Percentiles rank a stretch among this genome's conserved stretches.
phyloP scores from a whole-genome alignment of 768 basidiomycete species.

The Pleurotus cornucopiae region DNA sequence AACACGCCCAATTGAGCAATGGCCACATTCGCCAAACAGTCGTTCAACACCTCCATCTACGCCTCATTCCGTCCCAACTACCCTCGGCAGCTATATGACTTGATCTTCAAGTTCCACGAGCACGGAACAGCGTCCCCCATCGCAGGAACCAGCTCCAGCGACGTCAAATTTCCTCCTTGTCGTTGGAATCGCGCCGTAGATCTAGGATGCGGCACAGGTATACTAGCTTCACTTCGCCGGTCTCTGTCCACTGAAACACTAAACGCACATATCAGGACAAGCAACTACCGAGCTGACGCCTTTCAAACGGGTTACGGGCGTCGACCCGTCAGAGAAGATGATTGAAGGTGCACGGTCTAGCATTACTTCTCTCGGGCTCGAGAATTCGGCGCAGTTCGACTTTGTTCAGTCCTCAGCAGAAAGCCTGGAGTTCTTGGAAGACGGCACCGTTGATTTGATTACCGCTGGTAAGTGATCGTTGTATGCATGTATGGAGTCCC shows the following conservation, averaged over 20 bases:
- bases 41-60: conserved; percentile 67
- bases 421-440: conserved; percentile 42
- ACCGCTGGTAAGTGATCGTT: conserved; percentile 47
- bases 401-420: conserved; percentile 46
- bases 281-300: conserved; percentile 53
- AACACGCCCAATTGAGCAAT: conserved; percentile 28
- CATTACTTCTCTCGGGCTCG: conserved; percentile 7
- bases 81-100: conserved; percentile 59
- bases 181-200: conserved; percentile 64
- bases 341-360: conserved; percentile 44
- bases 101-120: conserved; percentile 57
- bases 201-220: conserved; percentile 84
- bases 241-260: background rate
- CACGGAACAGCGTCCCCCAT: background rate
- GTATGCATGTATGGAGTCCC: background rate
- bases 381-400: conserved; percentile 15
- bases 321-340: conserved; percentile 79
- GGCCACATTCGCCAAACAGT: conserved; percentile 71
- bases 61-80: conserved; percentile 72
- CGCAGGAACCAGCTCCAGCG: conserved; percentile 8
- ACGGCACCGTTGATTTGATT: conserved; percentile 59
- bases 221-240: conserved; percentile 7
- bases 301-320: conserved; percentile 60
- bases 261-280: conserved; percentile 46
- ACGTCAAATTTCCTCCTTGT: conserved; percentile 12